Conservation (phyloP, 352 stramenopile species). For the Thalassiosira livingstoniorum region DNA sequence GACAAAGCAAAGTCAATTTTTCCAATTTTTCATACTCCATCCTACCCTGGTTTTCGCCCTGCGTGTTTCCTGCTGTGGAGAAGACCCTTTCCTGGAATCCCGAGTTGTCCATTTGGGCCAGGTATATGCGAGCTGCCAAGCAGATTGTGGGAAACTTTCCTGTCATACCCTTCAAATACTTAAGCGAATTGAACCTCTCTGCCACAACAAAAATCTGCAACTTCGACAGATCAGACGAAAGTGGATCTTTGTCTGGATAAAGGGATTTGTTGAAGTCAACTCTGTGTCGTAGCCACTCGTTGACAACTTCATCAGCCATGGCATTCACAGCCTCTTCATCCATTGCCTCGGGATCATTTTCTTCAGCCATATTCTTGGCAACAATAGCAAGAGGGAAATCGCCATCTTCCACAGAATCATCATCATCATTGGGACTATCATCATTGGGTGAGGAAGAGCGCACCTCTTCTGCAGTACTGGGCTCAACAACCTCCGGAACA, state of each 20-base stretch:
- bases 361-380: no score
- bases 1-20: constrained; percentile 12
- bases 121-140: not conserved
- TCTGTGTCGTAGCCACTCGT: not conserved
- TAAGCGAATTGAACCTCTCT: not conserved
- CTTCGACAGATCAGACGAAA: not conserved
- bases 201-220: not conserved
- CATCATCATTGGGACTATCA: no score
- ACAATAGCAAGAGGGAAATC: no score
- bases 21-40: constrained; percentile 16
- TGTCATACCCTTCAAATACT: not conserved
- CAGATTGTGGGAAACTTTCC: not conserved
- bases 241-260: not conserved
- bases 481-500: no score
- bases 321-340: no score
- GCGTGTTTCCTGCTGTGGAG: constrained; percentile 13
- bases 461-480: no score
- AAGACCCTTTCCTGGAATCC: constrained; percentile 14
- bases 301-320: not conserved
- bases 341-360: no score
- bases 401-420: no score
- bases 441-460: no score
- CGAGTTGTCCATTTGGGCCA: not conserved
- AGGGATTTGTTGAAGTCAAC: not conserved
- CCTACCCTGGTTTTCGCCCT: not conserved